Conservation (phyloP, 2,329 filamentous ascomycete genomes). For the Monilinia polystroma region DNA sequence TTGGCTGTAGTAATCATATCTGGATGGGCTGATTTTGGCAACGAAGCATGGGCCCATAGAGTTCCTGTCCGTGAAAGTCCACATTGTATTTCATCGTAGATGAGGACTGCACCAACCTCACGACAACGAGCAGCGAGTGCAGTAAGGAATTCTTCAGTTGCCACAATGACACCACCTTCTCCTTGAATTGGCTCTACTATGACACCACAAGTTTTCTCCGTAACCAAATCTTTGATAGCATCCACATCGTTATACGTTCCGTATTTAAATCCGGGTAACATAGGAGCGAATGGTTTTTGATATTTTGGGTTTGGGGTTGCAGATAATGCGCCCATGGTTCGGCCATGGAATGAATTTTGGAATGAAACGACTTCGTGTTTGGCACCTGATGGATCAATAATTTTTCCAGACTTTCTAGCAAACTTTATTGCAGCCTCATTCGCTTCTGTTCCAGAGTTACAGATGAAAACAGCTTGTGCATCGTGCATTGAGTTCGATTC, state of each 20-base stretch:
- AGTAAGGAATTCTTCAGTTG: conserved; percentile 76
- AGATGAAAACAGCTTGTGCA: conserved; percentile 80
- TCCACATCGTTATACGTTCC: conserved; percentile 81
- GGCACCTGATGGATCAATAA: conserved; percentile 64
- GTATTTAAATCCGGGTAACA: conserved; percentile 90
- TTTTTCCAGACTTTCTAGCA: conserved; percentile 84
- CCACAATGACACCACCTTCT: conserved; percentile 88
- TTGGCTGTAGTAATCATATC: conserved; percentile 94
- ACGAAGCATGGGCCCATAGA: conserved; percentile 81
- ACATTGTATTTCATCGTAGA: conserved; percentile 98
- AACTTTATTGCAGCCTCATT: conserved; percentile 99
- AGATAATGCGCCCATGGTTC: conserved; percentile 93
- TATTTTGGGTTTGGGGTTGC: conserved; percentile 98
- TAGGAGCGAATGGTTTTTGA: conserved; percentile 89
- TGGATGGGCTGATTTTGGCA: conserved; percentile 79
- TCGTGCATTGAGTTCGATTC: conserved; percentile 80
- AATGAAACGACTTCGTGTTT: conserved; percentile 91
- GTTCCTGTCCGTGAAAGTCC: conserved; percentile 82
- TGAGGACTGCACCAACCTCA: conserved; percentile 82
- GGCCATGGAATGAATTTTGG: conserved; percentile 88
- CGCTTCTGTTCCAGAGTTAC: conserved; percentile 94
- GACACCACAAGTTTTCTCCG: conserved; percentile 84
- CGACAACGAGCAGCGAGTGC: conserved; percentile 82
- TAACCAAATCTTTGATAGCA: conserved; percentile 71
- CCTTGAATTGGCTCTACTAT: conserved; percentile 97